Conservation (phyloP, 2,329 filamentous ascomycete species). For the Microsporum canis region DNA sequence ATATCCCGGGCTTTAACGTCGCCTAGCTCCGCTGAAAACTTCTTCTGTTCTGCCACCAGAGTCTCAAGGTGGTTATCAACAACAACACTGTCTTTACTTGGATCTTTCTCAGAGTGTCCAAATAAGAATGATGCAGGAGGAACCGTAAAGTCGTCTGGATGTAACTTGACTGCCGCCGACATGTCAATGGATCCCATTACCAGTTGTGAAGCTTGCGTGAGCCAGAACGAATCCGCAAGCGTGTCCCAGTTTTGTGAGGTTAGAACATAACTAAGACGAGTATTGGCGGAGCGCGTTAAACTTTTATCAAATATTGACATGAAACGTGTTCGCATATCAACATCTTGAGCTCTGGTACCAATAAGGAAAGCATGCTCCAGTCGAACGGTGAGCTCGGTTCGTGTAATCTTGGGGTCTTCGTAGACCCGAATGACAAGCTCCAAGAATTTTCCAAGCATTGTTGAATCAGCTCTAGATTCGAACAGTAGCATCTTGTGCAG, state of each 20-base stretch:
- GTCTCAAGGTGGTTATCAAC: slow-evolving; percentile 71
- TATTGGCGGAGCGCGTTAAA: slow-evolving; percentile 81
- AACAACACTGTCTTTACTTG: slow-evolving; percentile 52
- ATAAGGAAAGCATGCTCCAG: slow-evolving; percentile 98
- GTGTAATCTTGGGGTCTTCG: slow-evolving; percentile 88
- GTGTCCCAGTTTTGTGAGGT: slow-evolving; percentile 95
- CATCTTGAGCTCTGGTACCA: slow-evolving; percentile 81
- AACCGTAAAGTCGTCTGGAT: slow-evolving; percentile 72
- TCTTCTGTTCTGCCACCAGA: slow-evolving; percentile 64
- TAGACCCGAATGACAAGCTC: slow-evolving; percentile 96
- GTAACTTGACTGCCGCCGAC: slow-evolving; percentile 64
- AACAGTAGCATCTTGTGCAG: slow-evolving; percentile 99
- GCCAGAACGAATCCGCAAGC: slow-evolving; percentile 88
- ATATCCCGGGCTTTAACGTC: slow-evolving; percentile 82
- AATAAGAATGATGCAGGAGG: slow-evolving; percentile 64
- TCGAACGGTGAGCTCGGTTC: slow-evolving; percentile 88
- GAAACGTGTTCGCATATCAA: slow-evolving; percentile 94
- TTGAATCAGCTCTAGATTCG: slow-evolving; percentile 70
- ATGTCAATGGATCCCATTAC: slow-evolving; percentile 85
- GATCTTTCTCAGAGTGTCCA: slow-evolving; percentile 60
- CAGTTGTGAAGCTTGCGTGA: slow-evolving; percentile 87
- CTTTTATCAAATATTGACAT: slow-evolving; percentile 94
- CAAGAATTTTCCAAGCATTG: slow-evolving; percentile 82
- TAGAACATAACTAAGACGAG: slow-evolving; percentile 78
- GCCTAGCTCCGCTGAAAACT: slow-evolving; percentile 72